These are phyloP conservation scores for Mrakia blollopis DNA, from an alignment of 768 basidiomycete genomes.

Conservation along the genomic window DNA sequence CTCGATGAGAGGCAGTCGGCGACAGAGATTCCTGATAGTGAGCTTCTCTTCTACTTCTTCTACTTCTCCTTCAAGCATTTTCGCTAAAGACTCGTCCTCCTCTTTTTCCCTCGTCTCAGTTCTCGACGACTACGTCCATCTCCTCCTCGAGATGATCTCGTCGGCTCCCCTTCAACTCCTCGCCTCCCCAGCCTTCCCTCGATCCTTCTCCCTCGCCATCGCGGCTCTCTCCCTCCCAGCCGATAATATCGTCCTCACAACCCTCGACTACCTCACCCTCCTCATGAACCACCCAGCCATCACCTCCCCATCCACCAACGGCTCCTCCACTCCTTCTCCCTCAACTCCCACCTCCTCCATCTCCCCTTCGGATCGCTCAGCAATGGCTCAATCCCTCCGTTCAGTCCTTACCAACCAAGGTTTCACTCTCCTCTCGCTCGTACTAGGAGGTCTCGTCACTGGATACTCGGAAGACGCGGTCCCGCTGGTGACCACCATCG, in stretches of 20 bases:
- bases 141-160: constrained; percentile 64
- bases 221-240: constrained; percentile 76
- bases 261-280: constrained; percentile 71
- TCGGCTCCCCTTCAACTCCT: constrained; percentile 71
- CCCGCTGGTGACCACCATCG: constrained; percentile 66
- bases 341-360: constrained; percentile 56
- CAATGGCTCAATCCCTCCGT: constrained; percentile 59
- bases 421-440: constrained; percentile 59
- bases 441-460: constrained; percentile 72
- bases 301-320: constrained; percentile 39
- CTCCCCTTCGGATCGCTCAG: constrained; percentile 51
- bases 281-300: constrained; percentile 58
- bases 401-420: constrained; percentile 55
- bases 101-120: constrained; percentile 52
- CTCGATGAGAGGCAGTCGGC: constrained; percentile 61
- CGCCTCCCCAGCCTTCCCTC: constrained; percentile 67
- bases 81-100: not conserved
- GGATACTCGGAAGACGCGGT: constrained; percentile 84
- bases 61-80: not conserved
- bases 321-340: constrained; percentile 38
- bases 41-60: constrained; percentile 39
- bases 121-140: constrained; percentile 86
- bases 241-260: constrained; percentile 69
- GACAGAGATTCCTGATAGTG: constrained; percentile 81
- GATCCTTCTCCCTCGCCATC: constrained; percentile 70